These are phyloP conservation scores for Paecilomyces fulvus DNA, from an alignment of 2,329 filamentous ascomycete species.

Conservation along the genomic window DNA sequence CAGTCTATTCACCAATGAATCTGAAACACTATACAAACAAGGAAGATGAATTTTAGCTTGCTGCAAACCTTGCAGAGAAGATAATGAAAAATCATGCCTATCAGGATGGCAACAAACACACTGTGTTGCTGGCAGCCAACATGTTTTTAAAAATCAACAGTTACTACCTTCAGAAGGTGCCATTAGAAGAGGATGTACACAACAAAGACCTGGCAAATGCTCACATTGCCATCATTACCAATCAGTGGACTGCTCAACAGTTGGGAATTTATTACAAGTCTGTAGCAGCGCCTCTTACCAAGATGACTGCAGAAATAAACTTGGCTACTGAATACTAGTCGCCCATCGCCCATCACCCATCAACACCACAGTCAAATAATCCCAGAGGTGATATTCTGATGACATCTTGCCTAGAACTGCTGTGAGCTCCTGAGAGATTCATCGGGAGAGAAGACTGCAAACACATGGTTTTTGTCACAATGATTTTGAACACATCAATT, in stretches of 20 bases:
- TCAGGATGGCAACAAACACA: constrained; percentile 23
- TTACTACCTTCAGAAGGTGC: constrained; percentile 13
- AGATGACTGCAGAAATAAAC: constrained; percentile 4
- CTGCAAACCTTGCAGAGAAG: constrained; percentile 18
- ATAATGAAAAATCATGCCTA: constrained; percentile 25
- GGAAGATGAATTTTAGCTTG: constrained; percentile 18
- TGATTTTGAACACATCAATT: constrained; percentile 1
- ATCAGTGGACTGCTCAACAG: constrained; percentile 7
- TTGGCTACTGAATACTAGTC: too few species aligned
- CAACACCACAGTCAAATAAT: too few species aligned
- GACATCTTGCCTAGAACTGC: too few species aligned
- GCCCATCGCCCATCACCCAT: too few species aligned
- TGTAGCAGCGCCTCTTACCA: constrained; percentile 3
- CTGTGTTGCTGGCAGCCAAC: constrained; percentile 20
- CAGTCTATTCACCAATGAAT: constrained; percentile 18
- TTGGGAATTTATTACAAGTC: constrained; percentile 4
- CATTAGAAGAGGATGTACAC: background rate
- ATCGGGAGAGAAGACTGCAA: constrained; percentile 3
- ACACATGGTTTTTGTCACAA: constrained; percentile 4
- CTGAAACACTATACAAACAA: constrained; percentile 15
- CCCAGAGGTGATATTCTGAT: too few species aligned
- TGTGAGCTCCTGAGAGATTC: too few species aligned
- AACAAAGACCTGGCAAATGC: constrained; percentile 3
- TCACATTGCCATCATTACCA: constrained; percentile 9
- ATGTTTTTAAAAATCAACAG: constrained; percentile 24